Percentiles rank a stretch among this genome's conserved stretches.
Evolutionary conservation across 1,284 basidiomycete species (phyloP).

Genomic region (Rhizopogon hawkerae): DNA sequence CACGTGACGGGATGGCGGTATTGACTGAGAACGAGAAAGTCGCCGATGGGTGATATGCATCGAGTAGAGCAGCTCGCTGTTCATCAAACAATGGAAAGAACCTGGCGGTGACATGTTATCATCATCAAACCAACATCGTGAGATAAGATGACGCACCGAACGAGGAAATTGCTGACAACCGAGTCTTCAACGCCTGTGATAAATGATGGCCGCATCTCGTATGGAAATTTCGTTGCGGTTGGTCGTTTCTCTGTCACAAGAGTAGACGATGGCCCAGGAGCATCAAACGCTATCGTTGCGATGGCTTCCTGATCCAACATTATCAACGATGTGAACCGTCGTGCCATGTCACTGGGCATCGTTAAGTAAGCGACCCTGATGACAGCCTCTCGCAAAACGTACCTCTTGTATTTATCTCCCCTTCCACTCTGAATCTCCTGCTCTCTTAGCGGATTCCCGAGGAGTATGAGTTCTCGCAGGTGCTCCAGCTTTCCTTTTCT

Average conservation of each 20-base stretch:
- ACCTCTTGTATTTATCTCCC: slow-evolving; percentile 60
- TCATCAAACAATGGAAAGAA: slow-evolving; percentile 83
- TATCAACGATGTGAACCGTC: slow-evolving; percentile 61
- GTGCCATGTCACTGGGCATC: slow-evolving; percentile 54
- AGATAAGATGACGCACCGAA: slow-evolving; percentile 44
- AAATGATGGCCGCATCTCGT: slow-evolving; percentile 66
- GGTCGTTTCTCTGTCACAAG: slow-evolving; percentile 34
- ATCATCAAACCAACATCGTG: slow-evolving; percentile 6
- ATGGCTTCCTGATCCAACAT: slow-evolving; percentile 74
- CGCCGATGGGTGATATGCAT: slow-evolving; percentile 76
- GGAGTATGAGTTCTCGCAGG: slow-evolving; percentile 69
- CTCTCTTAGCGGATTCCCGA: slow-evolving; percentile 74
- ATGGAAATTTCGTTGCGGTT: slow-evolving; percentile 60
- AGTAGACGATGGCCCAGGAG: slow-evolving; percentile 39
- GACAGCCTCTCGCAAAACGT: slow-evolving; percentile 17
- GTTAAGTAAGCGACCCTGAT: slow-evolving; percentile 12
- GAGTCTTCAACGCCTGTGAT: slow-evolving; percentile 65
- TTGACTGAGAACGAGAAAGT: slow-evolving; percentile 87
- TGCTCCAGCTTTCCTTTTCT: slow-evolving; percentile 52
- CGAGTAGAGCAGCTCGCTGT: slow-evolving; percentile 57
- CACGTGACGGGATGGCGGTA: slow-evolving; percentile 70
- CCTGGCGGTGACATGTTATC: slow-evolving; percentile 31
- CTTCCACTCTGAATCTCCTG: slow-evolving; percentile 49
- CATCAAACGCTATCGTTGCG: slow-evolving; percentile 64
- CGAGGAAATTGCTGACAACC: slow-evolving; percentile 68